Evolutionary conservation across 148 eudicot species (phyloP).

Genomic region (Rhododendron ferrugineum): DNA sequence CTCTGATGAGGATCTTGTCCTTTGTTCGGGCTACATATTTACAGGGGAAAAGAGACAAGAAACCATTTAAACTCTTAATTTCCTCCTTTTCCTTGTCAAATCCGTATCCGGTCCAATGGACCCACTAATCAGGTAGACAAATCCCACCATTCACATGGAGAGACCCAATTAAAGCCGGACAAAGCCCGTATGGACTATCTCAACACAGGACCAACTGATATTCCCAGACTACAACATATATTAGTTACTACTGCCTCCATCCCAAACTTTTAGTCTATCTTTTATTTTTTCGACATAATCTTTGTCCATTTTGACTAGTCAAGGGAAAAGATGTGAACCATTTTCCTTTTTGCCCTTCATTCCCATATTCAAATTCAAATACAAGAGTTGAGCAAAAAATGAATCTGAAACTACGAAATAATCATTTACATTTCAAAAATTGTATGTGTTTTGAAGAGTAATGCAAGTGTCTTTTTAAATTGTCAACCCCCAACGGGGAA

Average conservation of each 20-base stretch:
- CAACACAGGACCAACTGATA: neutral
- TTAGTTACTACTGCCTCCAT: neutral
- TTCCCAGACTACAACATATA: neutral
- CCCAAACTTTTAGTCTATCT: neutral
- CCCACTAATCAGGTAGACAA: neutral
- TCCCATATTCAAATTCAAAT: neutral
- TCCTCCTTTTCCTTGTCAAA: neutral
- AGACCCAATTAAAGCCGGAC: neutral
- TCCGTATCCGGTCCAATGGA: neutral
- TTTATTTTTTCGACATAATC: neutral
- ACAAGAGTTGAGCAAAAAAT: neutral
- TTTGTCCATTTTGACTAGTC: neutral
- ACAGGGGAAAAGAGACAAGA: neutral
- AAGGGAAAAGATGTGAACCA: neutral
- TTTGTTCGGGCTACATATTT: neutral
- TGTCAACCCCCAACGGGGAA: no score
- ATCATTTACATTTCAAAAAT: no score
- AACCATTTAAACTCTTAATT: neutral
- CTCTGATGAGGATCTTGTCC: neutral
- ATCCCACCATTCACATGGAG: neutral
- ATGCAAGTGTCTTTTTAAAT: no score
- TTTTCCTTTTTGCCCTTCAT: neutral
- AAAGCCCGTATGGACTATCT: neutral
- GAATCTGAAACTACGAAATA: neutral
- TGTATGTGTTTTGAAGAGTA: no score